Percentiles rank a stretch among this genome's conserved stretches.
Evolutionary conservation across 2,329 filamentous ascomycete species (phyloP).

Genomic region (Epichloe gansuensis): DNA sequence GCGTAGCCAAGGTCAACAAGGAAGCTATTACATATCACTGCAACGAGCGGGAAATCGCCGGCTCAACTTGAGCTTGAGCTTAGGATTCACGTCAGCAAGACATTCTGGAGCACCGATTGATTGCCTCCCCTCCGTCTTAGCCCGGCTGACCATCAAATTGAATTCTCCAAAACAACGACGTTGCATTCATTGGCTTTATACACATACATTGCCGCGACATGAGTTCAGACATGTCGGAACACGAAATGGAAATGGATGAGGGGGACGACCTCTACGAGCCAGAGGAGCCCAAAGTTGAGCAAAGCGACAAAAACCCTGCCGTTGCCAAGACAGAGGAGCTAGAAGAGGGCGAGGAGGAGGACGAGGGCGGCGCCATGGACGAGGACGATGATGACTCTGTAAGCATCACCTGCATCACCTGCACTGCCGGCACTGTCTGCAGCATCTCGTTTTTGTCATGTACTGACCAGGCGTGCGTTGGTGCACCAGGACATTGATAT

Average conservation of each 20-base stretch:
- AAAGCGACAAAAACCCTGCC: conserved; percentile 16
- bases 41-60: conserved; percentile 17
- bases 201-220: background rate
- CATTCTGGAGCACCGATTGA: background rate
- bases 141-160: too few species aligned
- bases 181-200: too few species aligned
- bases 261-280: conserved; percentile 55
- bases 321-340: conserved; percentile 37
- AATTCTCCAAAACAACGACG: too few species aligned
- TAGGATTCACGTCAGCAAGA: background rate
- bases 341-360: conserved; percentile 52
- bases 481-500: conserved; percentile 49
- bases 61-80: conserved; percentile 9
- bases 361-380: conserved; percentile 47
- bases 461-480: background rate
- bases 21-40: background rate
- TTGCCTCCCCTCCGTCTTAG: too few species aligned
- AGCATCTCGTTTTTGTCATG: background rate
- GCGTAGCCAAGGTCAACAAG: background rate
- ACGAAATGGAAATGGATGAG: conserved; percentile 52
- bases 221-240: conserved; percentile 7
- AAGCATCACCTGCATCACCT: background rate
- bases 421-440: background rate
- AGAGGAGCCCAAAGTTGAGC: conserved; percentile 37
- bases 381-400: conserved; percentile 41